Conservation (phyloP, 305 asterid species). For the Ilex paraguariensis region DNA sequence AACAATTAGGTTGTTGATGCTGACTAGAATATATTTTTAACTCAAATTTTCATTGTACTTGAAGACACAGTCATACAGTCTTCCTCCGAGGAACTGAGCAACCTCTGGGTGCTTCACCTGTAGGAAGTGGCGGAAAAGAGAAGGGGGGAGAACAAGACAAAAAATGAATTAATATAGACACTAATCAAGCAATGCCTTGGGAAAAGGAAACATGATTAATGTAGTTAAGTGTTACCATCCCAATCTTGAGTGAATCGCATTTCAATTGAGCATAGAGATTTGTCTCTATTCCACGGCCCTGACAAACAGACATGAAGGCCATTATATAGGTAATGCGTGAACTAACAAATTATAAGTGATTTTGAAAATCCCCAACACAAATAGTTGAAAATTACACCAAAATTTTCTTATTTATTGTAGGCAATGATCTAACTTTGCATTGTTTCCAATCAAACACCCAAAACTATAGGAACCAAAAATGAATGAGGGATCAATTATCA, state of each 20-base stretch:
- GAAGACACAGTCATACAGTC: slow-evolving; percentile 93
- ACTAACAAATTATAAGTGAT: too few species aligned
- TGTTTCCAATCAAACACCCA: too few species aligned
- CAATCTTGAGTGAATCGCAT: slow-evolving; percentile 90
- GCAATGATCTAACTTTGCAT: too few species aligned
- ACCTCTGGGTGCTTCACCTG: slow-evolving; percentile 98
- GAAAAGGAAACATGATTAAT: neutral
- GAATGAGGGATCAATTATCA: too few species aligned
- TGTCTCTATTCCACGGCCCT: slow-evolving; percentile 99
- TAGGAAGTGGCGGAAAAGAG: neutral
- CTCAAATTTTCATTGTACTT: slow-evolving; percentile 54
- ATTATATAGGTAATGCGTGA: too few species aligned
- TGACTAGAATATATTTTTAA: slow-evolving; percentile 9
- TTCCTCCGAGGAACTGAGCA: slow-evolving; percentile 94
- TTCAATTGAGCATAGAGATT: slow-evolving; percentile 87
- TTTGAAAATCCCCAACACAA: too few species aligned
- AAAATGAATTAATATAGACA: neutral
- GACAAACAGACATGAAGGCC: slow-evolving; percentile 1
- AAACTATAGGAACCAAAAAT: too few species aligned
- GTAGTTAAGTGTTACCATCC: slow-evolving; percentile 59
- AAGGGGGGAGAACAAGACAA: neutral
- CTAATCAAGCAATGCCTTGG: neutral
- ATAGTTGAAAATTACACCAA: too few species aligned
- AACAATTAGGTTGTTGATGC: neutral
- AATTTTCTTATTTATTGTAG: too few species aligned